These are phyloP conservation scores for Lunularia cruciata DNA, from an alignment of 225 moss, liverwort and hornwort genomes.

Conservation along the genomic window DNA sequence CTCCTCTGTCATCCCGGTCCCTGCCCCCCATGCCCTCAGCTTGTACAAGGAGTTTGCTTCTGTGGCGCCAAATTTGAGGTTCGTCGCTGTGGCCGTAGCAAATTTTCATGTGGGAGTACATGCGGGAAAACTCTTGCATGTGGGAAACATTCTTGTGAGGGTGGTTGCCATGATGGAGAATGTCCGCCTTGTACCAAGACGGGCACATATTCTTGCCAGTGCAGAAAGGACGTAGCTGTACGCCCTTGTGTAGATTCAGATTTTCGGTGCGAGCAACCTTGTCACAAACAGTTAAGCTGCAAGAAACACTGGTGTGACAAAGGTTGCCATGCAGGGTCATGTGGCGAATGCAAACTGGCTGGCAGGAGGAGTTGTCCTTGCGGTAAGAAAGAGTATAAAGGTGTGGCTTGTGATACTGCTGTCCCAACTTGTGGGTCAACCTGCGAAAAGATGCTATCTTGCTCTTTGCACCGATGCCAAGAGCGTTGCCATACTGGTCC, in stretches of 20 bases:
- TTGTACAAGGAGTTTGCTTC: constrained; percentile 54
- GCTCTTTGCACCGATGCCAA: constrained; percentile 72
- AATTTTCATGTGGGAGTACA: constrained; percentile 68
- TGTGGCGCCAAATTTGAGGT: constrained; percentile 66
- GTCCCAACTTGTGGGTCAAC: constrained; percentile 91
- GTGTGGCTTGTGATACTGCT: constrained; percentile 62
- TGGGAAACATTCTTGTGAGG: constrained; percentile 66
- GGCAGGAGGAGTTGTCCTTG: constrained; percentile 84
- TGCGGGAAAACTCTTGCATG: constrained; percentile 66
- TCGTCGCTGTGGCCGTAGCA: constrained; percentile 80
- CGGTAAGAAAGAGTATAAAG: constrained; percentile 79
- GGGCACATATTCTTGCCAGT: constrained; percentile 65
- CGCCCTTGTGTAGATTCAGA: constrained; percentile 64
- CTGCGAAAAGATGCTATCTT: constrained; percentile 70
- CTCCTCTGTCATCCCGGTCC: constrained; percentile 90
- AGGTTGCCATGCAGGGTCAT: constrained; percentile 76
- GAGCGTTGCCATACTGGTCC: constrained; percentile 88
- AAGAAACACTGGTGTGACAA: constrained; percentile 76
- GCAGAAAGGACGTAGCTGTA: constrained; percentile 58
- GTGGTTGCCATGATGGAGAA: constrained; percentile 64
- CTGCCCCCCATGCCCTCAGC: constrained; percentile 91
- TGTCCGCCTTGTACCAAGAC: constrained; percentile 76
- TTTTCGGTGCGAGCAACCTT: constrained; percentile 67
- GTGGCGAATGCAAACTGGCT: constrained; percentile 70
- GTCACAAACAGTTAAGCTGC: constrained; percentile 65